Evolutionary conservation across 2,329 filamentous ascomycete species (phyloP).

Genomic region (Didymosphaeria variabile): DNA sequence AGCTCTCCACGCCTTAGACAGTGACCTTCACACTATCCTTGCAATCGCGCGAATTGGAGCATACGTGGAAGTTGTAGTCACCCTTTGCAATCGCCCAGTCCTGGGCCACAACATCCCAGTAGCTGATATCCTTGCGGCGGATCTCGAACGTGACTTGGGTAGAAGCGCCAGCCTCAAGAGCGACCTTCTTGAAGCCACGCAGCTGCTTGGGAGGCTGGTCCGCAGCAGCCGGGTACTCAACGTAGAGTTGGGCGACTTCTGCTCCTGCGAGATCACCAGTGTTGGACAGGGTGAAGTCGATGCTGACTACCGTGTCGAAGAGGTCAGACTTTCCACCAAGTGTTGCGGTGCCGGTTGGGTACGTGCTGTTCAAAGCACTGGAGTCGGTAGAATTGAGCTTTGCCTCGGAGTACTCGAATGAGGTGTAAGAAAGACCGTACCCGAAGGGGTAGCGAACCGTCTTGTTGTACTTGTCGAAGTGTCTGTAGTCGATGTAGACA

Average conservation of each 20-base stretch:
- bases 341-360: conserved; percentile 33
- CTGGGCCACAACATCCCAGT: conserved; percentile 37
- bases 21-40: not conserved
- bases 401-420: conserved; percentile 22
- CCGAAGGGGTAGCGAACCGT: conserved; percentile 55
- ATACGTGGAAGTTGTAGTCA: not conserved
- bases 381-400: conserved; percentile 55
- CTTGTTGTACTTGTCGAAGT: conserved; percentile 53
- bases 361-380: not conserved
- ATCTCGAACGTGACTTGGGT: conserved; percentile 45
- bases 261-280: conserved; percentile 45
- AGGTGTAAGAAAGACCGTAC: conserved; percentile 45
- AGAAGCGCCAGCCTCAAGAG: conserved; percentile 38
- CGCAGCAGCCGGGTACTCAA: conserved; percentile 42
- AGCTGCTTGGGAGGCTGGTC: conserved; percentile 45
- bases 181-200: conserved; percentile 48
- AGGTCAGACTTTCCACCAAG: conserved; percentile 43
- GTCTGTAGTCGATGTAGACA: conserved; percentile 56
- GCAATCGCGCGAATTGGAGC: not conserved
- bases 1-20: not conserved
- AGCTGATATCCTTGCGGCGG: conserved; percentile 47
- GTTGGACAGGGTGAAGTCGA: conserved; percentile 47
- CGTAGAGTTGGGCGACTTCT: conserved; percentile 51
- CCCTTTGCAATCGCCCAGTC: not conserved
- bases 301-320: conserved; percentile 46